These are phyloP conservation scores for Lentinula edodes DNA, from an alignment of 768 basidiomycete genomes.

Conservation along the genomic window DNA sequence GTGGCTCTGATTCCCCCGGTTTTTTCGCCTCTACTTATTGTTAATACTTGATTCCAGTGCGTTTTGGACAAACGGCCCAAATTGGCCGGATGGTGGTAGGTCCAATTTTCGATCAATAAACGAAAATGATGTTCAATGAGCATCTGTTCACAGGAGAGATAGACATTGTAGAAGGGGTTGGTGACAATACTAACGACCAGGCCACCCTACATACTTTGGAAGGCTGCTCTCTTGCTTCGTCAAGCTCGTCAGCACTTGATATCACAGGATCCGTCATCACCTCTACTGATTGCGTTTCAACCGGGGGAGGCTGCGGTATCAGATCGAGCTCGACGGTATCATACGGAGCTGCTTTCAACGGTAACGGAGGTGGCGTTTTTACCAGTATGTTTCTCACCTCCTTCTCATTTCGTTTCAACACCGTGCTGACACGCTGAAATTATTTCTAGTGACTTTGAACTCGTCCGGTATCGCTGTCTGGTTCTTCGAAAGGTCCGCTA, in stretches of 20 bases:
- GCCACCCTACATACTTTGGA: conserved; percentile 74
- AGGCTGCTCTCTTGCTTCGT: conserved; percentile 60
- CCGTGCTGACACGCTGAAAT: neutral
- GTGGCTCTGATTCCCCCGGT: neutral
- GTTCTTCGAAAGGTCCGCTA: conserved; percentile 74
- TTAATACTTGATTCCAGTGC: neutral
- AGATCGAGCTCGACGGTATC: conserved; percentile 53
- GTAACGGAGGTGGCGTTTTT: conserved; percentile 80
- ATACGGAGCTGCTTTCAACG: conserved; percentile 80
- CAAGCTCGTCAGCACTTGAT: conserved; percentile 37
- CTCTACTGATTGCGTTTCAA: conserved; percentile 62
- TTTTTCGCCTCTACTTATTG: neutral
- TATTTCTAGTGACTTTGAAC: conserved; percentile 65
- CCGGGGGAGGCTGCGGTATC: conserved; percentile 80
- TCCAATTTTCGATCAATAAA: neutral
- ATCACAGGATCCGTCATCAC: conserved; percentile 64
- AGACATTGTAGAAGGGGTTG: conserved; percentile 81
- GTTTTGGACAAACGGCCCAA: conserved; percentile 34
- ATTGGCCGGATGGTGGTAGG: conserved; percentile 61
- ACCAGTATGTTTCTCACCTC: conserved; percentile 55
- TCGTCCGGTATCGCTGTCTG: conserved; percentile 68
- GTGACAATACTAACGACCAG: conserved; percentile 67
- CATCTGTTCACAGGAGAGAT: conserved; percentile 35
- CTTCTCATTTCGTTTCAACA: conserved; percentile 9
- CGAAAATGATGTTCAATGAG: neutral